phyloP scores from a whole-genome alignment of 2,329 filamentous ascomycete genomes.

The Fusarium torulosum region DNA sequence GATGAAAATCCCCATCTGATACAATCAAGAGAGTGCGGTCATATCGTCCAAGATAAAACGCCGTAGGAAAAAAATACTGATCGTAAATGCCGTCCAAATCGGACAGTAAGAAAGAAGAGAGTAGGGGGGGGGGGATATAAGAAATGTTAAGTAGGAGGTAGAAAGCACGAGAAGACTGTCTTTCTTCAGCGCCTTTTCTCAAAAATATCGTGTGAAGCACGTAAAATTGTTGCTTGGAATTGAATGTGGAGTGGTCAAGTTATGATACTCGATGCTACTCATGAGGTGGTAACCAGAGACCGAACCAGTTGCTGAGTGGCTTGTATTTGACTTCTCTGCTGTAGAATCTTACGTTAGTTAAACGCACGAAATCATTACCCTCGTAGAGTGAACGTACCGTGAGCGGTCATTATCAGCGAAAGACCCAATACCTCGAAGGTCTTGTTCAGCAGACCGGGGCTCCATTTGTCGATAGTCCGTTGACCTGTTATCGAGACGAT shows the following conservation, averaged over 20 bases:
- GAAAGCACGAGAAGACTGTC: slow-evolving; percentile 6
- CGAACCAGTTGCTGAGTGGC: slow-evolving; percentile 48
- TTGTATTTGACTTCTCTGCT: slow-evolving; percentile 47
- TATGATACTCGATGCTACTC: slow-evolving; percentile 3
- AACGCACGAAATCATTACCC: rapidly evolving
- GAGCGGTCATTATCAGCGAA: slow-evolving; percentile 41
- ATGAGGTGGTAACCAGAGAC: slow-evolving; percentile 46
- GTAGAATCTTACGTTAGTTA: slow-evolving; percentile 7
- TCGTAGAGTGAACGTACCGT: slow-evolving; percentile 10
- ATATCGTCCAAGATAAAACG: slow-evolving; percentile 3
- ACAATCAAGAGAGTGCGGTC: slow-evolving; percentile 21
- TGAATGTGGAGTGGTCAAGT: not conserved
- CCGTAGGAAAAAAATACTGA: not conserved
- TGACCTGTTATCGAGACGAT: slow-evolving; percentile 26
- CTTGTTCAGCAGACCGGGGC: slow-evolving; percentile 33
- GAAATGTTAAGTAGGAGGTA: not conserved
- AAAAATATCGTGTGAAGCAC: not conserved
- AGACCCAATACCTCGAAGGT: slow-evolving; percentile 43
- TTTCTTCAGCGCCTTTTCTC: not conserved
- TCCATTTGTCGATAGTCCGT: slow-evolving; percentile 32
- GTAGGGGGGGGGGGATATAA: not conserved
- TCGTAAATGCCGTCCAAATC: not conserved
- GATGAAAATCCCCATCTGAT: slow-evolving; percentile 13
- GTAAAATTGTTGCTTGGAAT: slow-evolving; percentile 3
- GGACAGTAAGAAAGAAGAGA: not conserved